Conservation (phyloP, 2,329 filamentous ascomycete genomes). For the Scytalidium lignicola region DNA sequence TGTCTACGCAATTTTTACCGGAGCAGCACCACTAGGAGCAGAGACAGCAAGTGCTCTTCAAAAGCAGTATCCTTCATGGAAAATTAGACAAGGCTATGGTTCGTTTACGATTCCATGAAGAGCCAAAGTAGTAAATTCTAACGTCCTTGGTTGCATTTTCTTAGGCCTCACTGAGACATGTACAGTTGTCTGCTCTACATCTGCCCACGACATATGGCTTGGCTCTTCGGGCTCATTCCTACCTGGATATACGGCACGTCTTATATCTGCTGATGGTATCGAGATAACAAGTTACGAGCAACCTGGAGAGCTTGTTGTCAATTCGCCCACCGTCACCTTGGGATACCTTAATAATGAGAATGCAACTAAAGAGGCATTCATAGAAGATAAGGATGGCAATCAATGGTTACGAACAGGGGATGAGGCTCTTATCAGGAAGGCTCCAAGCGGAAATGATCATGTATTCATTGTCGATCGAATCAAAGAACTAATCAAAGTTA, state of each 20-base stretch:
- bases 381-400: conserved; percentile 51
- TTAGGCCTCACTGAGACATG: conserved; percentile 60
- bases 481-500: conserved; percentile 70
- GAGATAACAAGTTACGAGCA: conserved; percentile 65
- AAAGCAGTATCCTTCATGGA: conserved; percentile 55
- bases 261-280: conserved; percentile 59
- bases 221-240: conserved; percentile 66
- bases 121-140: conserved; percentile 6
- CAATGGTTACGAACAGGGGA: conserved; percentile 78
- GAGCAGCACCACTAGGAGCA: conserved; percentile 67
- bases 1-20: conserved; percentile 59
- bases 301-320: conserved; percentile 72
- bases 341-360: conserved; percentile 81
- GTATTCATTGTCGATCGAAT: conserved; percentile 75
- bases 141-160: conserved; percentile 27
- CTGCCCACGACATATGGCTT: conserved; percentile 55
- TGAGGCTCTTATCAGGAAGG: conserved; percentile 63
- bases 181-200: conserved; percentile 60
- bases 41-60: conserved; percentile 61
- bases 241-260: conserved; percentile 55
- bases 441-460: conserved; percentile 65
- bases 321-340: conserved; percentile 65
- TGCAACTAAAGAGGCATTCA: conserved; percentile 72
- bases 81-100: conserved; percentile 65
- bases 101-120: neutral